These are phyloP conservation scores for Lippia alba DNA, from an alignment of 305 asterid genomes.

Conservation along the genomic window DNA sequence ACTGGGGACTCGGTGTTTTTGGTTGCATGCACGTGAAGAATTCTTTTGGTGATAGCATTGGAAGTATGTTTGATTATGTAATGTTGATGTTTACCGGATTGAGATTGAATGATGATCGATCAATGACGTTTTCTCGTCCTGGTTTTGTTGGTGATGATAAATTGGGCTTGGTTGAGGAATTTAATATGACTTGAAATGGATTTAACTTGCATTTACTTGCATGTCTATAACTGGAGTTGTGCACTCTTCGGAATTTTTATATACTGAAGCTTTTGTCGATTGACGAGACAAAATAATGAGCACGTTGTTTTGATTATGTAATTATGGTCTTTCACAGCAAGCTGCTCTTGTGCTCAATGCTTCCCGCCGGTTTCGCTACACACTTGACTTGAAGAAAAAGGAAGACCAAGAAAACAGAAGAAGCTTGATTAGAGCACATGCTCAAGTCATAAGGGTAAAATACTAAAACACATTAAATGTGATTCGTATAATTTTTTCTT, in stretches of 20 bases:
- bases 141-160: too few relatives aligned
- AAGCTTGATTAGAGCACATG: slow-evolving; percentile 90
- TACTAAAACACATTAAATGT: slow-evolving; percentile 20
- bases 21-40: slow-evolving; percentile 11
- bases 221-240: not conserved
- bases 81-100: not conserved
- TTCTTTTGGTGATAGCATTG: not conserved
- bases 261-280: not conserved
- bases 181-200: not conserved
- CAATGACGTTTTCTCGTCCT: too few relatives aligned
- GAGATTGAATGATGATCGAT: too few relatives aligned
- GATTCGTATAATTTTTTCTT: not conserved
- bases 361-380: slow-evolving; percentile 91
- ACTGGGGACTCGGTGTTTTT: not conserved
- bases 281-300: not conserved
- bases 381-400: slow-evolving; percentile 80
- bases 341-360: slow-evolving; percentile 96
- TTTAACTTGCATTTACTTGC: not conserved
- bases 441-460: slow-evolving; percentile 95
- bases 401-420: slow-evolving; percentile 73
- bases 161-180: too few relatives aligned
- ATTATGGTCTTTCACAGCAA: slow-evolving; percentile 57
- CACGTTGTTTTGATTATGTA: slow-evolving; percentile 35
- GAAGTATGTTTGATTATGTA: not conserved
- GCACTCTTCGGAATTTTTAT: not conserved